Evolutionary conservation across 2,329 filamentous ascomycete genomes (phyloP).

Genomic region (Neofusicoccum kwambonambiense): DNA sequence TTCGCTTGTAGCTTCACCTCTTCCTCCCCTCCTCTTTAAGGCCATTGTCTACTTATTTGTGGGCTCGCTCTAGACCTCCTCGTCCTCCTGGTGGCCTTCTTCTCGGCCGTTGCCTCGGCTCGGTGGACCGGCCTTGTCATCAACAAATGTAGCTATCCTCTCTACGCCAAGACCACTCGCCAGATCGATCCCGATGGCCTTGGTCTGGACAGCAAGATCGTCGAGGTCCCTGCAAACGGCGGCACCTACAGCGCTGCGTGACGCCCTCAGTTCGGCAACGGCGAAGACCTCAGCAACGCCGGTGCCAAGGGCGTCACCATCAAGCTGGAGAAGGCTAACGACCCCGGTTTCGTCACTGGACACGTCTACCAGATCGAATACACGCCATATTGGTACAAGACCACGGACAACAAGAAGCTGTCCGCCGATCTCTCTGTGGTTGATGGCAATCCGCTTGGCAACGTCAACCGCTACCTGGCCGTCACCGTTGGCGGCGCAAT

Average conservation of each 20-base stretch:
- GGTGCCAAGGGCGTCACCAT: not conserved
- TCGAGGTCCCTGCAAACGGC: not conserved
- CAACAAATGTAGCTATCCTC: not conserved
- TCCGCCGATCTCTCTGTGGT: not conserved
- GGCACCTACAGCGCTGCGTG: not conserved
- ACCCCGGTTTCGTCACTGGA: not conserved
- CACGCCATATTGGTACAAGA: not conserved
- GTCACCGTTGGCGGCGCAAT: not conserved
- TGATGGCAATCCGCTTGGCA: not conserved
- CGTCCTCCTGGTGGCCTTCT: not conserved
- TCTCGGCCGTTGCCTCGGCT: not conserved
- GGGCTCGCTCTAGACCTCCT: not conserved
- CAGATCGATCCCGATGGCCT: not conserved
- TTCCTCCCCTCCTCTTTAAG: too few relatives aligned
- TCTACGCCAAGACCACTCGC: not conserved
- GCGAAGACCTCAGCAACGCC: not conserved
- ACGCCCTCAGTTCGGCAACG: not conserved
- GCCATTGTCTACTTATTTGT: not conserved
- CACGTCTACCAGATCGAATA: constrained; percentile 3
- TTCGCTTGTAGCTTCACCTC: not conserved
- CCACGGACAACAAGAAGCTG: not conserved
- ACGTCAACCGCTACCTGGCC: not conserved
- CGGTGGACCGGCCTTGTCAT: not conserved
- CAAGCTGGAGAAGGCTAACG: not conserved
- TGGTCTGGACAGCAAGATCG: not conserved